These are phyloP conservation scores for Rosa chinensis DNA, from an alignment of 306 rosid species.

Conservation along the genomic window DNA sequence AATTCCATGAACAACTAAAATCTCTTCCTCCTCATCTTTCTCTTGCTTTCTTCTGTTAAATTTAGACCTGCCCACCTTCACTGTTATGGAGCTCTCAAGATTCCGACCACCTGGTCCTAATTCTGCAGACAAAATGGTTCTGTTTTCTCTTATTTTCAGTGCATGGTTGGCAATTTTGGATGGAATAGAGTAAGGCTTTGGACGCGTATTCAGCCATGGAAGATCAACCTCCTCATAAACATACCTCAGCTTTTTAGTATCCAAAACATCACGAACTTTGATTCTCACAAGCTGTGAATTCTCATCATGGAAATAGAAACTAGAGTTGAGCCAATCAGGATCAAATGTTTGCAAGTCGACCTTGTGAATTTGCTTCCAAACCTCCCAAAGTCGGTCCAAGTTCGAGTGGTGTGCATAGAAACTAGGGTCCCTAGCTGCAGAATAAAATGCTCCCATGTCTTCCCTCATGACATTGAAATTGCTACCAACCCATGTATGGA, in stretches of 20 bases:
- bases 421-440: constrained; percentile 23
- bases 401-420: constrained; percentile 27
- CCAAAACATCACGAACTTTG: constrained; percentile 18
- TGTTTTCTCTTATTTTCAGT: constrained; percentile 11
- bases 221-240: constrained; percentile 13
- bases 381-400: constrained; percentile 23
- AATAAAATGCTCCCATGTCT: constrained; percentile 29
- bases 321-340: constrained; percentile 27
- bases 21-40: constrained; percentile 25
- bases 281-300: constrained; percentile 20
- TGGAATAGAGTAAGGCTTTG: constrained; percentile 3
- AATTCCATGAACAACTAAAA: constrained; percentile 26
- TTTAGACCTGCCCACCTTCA: constrained; percentile 8
- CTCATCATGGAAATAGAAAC: constrained; percentile 32
- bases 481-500: constrained; percentile 30
- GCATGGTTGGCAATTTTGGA: background rate
- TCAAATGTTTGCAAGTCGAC: constrained; percentile 1
- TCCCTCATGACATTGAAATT: background rate
- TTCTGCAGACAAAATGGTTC: background rate
- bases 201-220: constrained; percentile 20
- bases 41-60: background rate
- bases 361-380: constrained; percentile 21
- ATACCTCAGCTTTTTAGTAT: constrained; percentile 18
- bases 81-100: constrained; percentile 8
- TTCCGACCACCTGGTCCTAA: background rate